phyloP scores from a whole-genome alignment of 1,284 basidiomycete genomes.

The Leccinum huronense region DNA sequence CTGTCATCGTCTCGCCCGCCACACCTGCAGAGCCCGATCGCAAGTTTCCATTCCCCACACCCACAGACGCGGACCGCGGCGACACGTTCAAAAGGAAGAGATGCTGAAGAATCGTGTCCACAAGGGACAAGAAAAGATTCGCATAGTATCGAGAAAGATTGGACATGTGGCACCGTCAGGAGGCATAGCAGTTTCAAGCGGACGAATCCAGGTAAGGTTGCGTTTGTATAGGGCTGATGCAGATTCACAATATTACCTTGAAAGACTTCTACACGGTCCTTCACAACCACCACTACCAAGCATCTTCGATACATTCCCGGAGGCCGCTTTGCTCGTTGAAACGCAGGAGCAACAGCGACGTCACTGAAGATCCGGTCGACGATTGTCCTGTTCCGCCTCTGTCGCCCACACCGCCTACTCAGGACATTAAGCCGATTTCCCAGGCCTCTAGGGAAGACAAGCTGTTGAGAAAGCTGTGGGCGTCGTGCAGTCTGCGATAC shows the following conservation, averaged over 20 bases:
- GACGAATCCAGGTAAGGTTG: conserved; percentile 55
- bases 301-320: conserved; percentile 85
- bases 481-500: too few species aligned
- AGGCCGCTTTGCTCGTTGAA: conserved; percentile 54
- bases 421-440: conserved; percentile 38
- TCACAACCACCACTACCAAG: conserved; percentile 66
- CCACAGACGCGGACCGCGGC: conserved; percentile 37
- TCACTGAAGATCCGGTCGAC: conserved; percentile 37
- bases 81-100: conserved; percentile 60
- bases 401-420: conserved; percentile 34
- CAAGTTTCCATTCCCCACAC: conserved; percentile 37
- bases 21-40: conserved; percentile 40
- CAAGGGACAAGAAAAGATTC: conserved; percentile 67
- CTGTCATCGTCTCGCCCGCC: conserved; percentile 46
- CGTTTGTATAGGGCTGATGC: too few species aligned
- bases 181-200: conserved; percentile 52
- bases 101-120: conserved; percentile 72
- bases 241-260: too few species aligned
- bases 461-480: conserved; percentile 85
- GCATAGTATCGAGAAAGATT: conserved; percentile 74
- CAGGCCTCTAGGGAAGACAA: conserved; percentile 64
- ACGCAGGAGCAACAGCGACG: conserved; percentile 32
- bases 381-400: conserved; percentile 45
- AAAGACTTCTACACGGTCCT: conserved; percentile 66
- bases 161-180: conserved; percentile 62